Evolutionary conservation across 169 alveolate genomes (phyloP), one percentile per base, ranked within the genome.

Genomic region (Plasmodium adleri): DNA sequence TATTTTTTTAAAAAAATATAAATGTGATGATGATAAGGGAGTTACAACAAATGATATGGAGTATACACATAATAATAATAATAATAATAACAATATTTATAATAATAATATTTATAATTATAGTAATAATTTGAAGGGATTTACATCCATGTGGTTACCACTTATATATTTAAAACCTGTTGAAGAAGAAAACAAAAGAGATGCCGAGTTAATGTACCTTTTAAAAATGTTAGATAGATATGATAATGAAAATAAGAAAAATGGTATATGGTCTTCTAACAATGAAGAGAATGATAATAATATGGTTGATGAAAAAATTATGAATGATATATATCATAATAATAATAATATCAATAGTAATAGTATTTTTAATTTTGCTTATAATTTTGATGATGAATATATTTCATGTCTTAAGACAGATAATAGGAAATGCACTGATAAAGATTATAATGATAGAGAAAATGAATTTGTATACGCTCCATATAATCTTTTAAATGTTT

Each of bases 161-260:
- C 28, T 63, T 22, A 22, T 75, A 47, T 75, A 63, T 50, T 15
- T 75, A 32, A 63, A 54, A 43, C 28, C 75, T 4, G 49, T 63
- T 26, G 71, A 60, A 2, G 88, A 75, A 22, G 68, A 63, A 28
- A 22, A 24, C 39, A 68, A 75, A 20, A 75, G 75, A 15, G 88
- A 75, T 52, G 88, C 73, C 0, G 47, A 75, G 20, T 58, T 75
- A 52, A 75, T 75, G 88, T 67, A 12, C 24, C 88, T 75, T 28
- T 75, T 75, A 43, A 75, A 75, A 54, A 49, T 22, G 22, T 17
- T 75, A 24, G 76, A 67, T 26, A 75, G 76, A 26, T n/a, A 13
- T 22, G 59, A 72, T 10, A 72, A 72, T 28, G 73, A 39, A 13
- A 24, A 39, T 24, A 32, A 32, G 9, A 6, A 32, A 32, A 32